Conservation (phyloP, 139 green algal genomes). For the Axilococcus clingmanii region DNA sequence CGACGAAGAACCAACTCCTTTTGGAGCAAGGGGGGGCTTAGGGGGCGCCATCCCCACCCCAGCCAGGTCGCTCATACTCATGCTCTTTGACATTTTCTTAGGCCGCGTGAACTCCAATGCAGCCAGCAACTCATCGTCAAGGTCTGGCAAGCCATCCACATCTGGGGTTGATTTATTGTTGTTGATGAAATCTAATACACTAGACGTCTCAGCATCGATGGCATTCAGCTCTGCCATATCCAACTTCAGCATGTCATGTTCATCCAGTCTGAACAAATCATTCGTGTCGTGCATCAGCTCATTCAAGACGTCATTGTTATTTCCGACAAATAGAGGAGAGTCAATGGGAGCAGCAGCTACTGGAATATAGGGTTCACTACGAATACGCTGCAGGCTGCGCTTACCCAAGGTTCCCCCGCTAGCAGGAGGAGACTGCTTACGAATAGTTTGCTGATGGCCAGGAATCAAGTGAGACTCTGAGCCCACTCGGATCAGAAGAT, state of each 20-base stretch:
- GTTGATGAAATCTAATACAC: background rate
- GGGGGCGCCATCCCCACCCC: no score
- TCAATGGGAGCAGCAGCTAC: no score
- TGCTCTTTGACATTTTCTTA: slow-evolving; percentile 22
- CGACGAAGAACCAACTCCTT: no score
- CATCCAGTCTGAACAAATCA: slow-evolving; percentile 15
- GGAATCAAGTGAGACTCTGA: slow-evolving; percentile 45
- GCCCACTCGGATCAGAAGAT: slow-evolving; percentile 50
- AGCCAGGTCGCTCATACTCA: slow-evolving; percentile 15
- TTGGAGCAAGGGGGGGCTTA: no score
- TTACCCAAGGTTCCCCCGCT: background rate
- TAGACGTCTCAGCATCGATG: background rate
- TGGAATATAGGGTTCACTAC: background rate
- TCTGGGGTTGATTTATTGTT: background rate
- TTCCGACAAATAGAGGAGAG: no score
- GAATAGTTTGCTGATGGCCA: slow-evolving; percentile 11
- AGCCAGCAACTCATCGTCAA: slow-evolving; percentile 3
- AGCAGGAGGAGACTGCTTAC: no score
- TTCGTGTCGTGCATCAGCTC: slow-evolving; percentile 18
- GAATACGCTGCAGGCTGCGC: slow-evolving; percentile 7
- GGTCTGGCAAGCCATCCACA: background rate
- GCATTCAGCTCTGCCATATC: slow-evolving; percentile 10
- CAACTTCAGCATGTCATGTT: slow-evolving; percentile 20
- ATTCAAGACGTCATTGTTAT: slow-evolving; percentile 1
- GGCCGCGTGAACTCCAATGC: slow-evolving; percentile 24